These are phyloP conservation scores for Yarrowia hollandica DNA, from an alignment of 805 yeast species.

Conservation along the genomic window DNA sequence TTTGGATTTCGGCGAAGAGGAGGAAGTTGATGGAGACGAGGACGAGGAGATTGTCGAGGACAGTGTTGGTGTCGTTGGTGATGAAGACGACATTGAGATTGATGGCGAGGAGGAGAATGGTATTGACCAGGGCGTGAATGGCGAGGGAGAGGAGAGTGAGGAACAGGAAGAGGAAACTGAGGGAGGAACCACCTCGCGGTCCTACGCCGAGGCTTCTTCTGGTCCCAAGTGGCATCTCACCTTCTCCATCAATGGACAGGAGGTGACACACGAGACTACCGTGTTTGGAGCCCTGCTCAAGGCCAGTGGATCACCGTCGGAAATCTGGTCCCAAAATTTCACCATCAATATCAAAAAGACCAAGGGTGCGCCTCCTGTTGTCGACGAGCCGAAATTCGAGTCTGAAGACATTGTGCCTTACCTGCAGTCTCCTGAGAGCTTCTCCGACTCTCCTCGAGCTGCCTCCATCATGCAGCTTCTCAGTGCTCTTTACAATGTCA, in stretches of 20 bases:
- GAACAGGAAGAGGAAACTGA: slow-evolving; percentile 18
- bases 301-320: slow-evolving; percentile 30
- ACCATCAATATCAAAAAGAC: slow-evolving; percentile 49
- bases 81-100: slow-evolving; percentile 25
- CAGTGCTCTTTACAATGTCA: slow-evolving; percentile 37
- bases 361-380: slow-evolving; percentile 30
- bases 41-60: slow-evolving; percentile 33
- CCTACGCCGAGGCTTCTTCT: slow-evolving; percentile 8
- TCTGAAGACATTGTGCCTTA: slow-evolving; percentile 35
- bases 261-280: slow-evolving; percentile 64
- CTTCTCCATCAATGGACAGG: slow-evolving; percentile 58
- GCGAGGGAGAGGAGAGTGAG: not conserved
- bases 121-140: not conserved
- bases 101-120: slow-evolving; percentile 29
- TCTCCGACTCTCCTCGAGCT: slow-evolving; percentile 33
- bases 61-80: slow-evolving; percentile 34
- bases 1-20: slow-evolving; percentile 2
- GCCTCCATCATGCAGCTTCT: slow-evolving; percentile 36
- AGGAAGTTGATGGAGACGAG: slow-evolving; percentile 29
- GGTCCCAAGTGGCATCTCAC: slow-evolving; percentile 49
- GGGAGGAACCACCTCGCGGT: slow-evolving; percentile 12
- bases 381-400: slow-evolving; percentile 31
- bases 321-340: slow-evolving; percentile 60
- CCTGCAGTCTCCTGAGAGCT: slow-evolving; percentile 34
- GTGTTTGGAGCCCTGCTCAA: slow-evolving; percentile 65